Evolutionary conservation across 306 rosid genomes (phyloP).

Genomic region (Cucurbita moschata): DNA sequence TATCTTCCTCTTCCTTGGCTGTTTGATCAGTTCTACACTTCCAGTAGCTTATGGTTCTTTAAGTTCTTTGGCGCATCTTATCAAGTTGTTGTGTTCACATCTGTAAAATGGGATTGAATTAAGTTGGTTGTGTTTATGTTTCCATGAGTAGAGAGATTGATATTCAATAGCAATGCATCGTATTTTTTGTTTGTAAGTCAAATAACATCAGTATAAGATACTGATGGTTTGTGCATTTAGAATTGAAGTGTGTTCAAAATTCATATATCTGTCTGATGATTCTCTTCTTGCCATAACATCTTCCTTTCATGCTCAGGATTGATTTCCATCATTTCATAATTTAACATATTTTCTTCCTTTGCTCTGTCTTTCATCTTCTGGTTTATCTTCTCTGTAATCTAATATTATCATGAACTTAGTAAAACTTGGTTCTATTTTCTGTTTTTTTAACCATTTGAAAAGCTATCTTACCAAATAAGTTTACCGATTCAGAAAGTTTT

Average conservation of each 20-base stretch:
- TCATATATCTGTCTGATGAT: background rate
- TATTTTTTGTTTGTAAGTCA: background rate
- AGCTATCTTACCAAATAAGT: background rate
- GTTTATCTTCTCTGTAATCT: background rate
- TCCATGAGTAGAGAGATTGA: background rate
- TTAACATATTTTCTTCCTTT: background rate
- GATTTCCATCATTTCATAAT: constrained; percentile 45
- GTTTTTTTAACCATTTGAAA: background rate
- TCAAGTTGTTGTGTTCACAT: constrained; percentile 14
- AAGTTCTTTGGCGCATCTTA: constrained; percentile 16
- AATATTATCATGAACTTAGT: background rate
- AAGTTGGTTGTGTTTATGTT: background rate
- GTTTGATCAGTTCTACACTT: background rate
- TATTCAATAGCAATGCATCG: background rate
- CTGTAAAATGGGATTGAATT: background rate
- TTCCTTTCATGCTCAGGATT: constrained; percentile 41
- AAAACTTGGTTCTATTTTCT: background rate
- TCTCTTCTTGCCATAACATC: background rate
- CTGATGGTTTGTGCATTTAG: background rate
- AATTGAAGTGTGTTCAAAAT: background rate
- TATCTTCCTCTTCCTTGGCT: background rate
- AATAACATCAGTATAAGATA: background rate
- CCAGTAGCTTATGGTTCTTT: background rate
- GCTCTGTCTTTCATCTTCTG: background rate
- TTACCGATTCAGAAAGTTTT: background rate